Evolutionary conservation across 2,329 filamentous ascomycete genomes (phyloP).

Genomic region (Raffaelea albimanens): DNA sequence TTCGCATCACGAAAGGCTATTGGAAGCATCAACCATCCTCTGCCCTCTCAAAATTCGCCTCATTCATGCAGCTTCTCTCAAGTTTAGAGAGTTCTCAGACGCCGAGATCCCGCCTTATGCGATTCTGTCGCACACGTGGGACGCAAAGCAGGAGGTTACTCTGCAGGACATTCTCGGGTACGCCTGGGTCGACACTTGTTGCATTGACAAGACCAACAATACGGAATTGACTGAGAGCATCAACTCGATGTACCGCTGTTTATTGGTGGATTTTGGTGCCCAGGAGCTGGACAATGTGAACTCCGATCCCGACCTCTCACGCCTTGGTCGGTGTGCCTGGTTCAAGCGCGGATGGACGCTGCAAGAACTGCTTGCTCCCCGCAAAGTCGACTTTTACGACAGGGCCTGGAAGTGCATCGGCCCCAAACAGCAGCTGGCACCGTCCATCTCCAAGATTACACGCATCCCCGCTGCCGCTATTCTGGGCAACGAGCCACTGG

Average conservation of each 20-base stretch:
- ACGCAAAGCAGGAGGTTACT: constrained; percentile 11
- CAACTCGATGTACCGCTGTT: constrained; percentile 13
- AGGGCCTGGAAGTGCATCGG: constrained; percentile 8
- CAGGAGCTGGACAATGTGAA: background rate
- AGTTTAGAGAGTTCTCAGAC: constrained; percentile 8
- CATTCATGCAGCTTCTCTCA: constrained; percentile 9
- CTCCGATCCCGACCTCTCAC: background rate
- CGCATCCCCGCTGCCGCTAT: constrained; percentile 6
- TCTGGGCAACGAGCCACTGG: background rate
- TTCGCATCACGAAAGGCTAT: too few relatives aligned
- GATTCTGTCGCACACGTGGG: constrained; percentile 14
- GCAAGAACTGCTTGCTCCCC: constrained; percentile 13
- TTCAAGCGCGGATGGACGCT: constrained; percentile 14
- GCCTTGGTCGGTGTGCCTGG: constrained; percentile 6
- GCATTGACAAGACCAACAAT: constrained; percentile 14
- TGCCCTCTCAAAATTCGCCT: constrained; percentile 1
- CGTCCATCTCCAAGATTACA: constrained; percentile 4
- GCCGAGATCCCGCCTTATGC: constrained; percentile 7
- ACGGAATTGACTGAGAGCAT: constrained; percentile 13
- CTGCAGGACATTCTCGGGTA: constrained; percentile 12
- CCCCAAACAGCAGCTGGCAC: constrained; percentile 2
- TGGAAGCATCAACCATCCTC: too few relatives aligned
- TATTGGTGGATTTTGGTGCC: constrained; percentile 7
- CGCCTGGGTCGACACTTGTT: constrained; percentile 13
- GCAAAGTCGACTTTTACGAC: constrained; percentile 9